Evolutionary conservation across 768 basidiomycete genomes (phyloP), one percentile per base, ranked within the genome.

Genomic region (Agrocybe praecox): DNA sequence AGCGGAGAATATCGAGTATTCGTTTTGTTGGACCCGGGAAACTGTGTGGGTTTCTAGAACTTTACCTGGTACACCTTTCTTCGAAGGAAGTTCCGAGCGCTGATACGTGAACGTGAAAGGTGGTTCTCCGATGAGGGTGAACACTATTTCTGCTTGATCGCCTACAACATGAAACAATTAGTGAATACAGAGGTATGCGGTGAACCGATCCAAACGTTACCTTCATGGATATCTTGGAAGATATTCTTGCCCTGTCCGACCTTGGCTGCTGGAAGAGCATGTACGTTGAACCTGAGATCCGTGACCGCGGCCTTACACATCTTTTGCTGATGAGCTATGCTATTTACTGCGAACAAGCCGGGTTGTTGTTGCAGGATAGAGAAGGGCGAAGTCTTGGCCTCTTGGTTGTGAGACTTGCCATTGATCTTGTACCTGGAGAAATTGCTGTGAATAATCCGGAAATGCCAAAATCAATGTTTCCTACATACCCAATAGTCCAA

Each of bases 71-170:
- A 83, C 87, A 26, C 88, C 87, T 68, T 90, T 90, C 74, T 81
- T 85, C 3, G 76, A 70, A 49, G 78, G 80, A 18, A 86, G 80
- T 71, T 93, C 92, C 2, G 92, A 82, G 46, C 93, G 84, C 69
- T 94, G 92, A 72, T 96, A 96, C 0, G 94, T 95, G 74, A 99
- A 98, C 1, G 95, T 89, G 75, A 98, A 99, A 0, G 97, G 97
- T 17, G 97, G 90, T 68, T 92, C 90, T 45, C 97, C 97, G 29
- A 88, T 79, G 52, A 99, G 82, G 2, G 88, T 87, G 72, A 99
- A 98, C 42, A 89, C 74, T 57, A 99, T 97, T 71, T 95, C 92
- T 17, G 96, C 95, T 76, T 97, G 90, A 66, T 94, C 92, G 53
- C 92, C 91, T 92, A n/a, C n/a, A 60, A 12, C 40, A 56, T 45